Base-by-base conservation (phyloP, 2,329 filamentous ascomycete genomes). In the Clonostachys byssicola region DNA sequence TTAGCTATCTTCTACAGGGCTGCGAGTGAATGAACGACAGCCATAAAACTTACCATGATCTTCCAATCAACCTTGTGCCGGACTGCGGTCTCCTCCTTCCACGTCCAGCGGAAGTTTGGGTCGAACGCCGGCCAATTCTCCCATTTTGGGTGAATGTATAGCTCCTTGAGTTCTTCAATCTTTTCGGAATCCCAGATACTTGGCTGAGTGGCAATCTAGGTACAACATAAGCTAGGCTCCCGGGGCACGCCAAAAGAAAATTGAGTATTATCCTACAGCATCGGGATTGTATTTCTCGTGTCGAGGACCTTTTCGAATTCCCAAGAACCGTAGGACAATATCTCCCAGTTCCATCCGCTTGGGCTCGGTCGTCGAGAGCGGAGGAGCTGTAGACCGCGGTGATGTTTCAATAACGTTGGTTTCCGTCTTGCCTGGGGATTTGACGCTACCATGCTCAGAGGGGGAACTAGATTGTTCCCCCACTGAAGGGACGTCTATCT, bases 161-260 rank as follows among this genome's bases (percentile, higher is more conserved):
- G 52, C 18, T 60, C 46, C 40, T 65, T 66, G 45, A 63, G 65
- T 36, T 65, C 56, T 40, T 66, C 64, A 14, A 66, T 34, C 9
- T 63, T 60, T 33, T 62, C 61, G 0, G 64, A 63, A 36, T 67
- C 64, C 63, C 64, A 66, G 3, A 67, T 65, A 34, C 64, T 67
- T 0, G 62, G 62, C 42, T 67, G 64, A 2, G 64, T 67, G 16
- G 64, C 63, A 42, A 61, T 51, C 62, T 66, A 42, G 9, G 34
- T 41, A 10, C 5, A 18, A 14, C 5, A 39, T 39, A 18, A 39
- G 14, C 14, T 14, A n/a, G 36, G 36, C 23, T 9, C 23, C 23
- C 23, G 23, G 23, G 8, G 23, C 23, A 10, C 23, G 46, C 60
- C 35, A 60, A 54, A n/a, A 16, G 8, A 16, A 12, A 16, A 5